A percentile compares a stretch with the other conserved stretches of the same genome.
Evolutionary conservation across 163 green algal species (phyloP).

Genomic region (Volvox carteri): DNA sequence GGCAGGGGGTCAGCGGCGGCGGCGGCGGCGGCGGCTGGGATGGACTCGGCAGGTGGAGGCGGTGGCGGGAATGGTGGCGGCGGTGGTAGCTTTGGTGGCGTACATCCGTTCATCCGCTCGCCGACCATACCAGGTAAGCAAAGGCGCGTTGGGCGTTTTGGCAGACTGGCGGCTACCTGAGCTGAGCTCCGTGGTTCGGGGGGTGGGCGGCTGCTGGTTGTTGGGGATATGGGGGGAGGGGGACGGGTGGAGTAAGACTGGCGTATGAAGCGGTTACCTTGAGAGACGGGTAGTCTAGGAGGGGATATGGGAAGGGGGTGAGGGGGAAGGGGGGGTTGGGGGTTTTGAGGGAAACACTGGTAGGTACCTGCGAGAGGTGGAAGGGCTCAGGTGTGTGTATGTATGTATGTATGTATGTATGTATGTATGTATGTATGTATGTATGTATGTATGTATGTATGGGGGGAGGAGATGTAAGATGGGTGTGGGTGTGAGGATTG

Average conservation of each 20-base stretch:
- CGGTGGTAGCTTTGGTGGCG: background rate
- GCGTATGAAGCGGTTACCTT: too few relatives aligned
- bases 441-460: background rate
- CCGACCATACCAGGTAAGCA: constrained; percentile 1
- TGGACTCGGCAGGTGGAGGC: background rate
- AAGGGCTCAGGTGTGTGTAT: background rate
- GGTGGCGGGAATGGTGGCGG: background rate
- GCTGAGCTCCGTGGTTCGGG: too few relatives aligned
- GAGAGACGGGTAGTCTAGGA: too few relatives aligned
- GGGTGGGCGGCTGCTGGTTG: too few relatives aligned
- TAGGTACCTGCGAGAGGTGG: too few relatives aligned
- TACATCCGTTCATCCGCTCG: background rate
- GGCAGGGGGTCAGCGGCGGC: background rate
- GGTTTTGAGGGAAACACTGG: too few relatives aligned
- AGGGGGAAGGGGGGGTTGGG: too few relatives aligned
- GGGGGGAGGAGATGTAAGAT: background rate
- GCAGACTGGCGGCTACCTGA: background rate
- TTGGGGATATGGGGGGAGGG: too few relatives aligned
- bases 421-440: constrained; percentile 6
- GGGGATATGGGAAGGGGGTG: too few relatives aligned
- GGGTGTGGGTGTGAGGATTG: background rate
- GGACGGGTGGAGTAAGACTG: too few relatives aligned
- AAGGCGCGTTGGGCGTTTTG: background rate
- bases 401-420: background rate
- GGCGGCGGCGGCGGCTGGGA: background rate